phyloP scores from a whole-genome alignment of 2,329 filamentous ascomycete genomes.

The Aureobasidium uvarum region DNA sequence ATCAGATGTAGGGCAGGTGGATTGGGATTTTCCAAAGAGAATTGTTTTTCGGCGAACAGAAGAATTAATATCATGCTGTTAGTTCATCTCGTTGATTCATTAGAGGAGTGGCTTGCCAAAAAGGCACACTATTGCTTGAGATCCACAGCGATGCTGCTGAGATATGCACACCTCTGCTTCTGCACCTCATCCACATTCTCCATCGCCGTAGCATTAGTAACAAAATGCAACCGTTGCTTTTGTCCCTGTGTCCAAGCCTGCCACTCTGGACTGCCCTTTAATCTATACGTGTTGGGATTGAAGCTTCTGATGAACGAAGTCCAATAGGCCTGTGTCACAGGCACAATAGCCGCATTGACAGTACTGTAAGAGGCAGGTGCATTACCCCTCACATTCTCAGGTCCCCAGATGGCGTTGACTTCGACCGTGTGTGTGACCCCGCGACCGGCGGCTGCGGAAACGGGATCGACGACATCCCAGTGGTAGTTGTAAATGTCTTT shows the following conservation, averaged over 20 bases:
- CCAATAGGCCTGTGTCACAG: slow-evolving; percentile 69
- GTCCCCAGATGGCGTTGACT: slow-evolving; percentile 65
- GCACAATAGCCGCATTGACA: slow-evolving; percentile 58
- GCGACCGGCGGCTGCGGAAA: slow-evolving; percentile 52
- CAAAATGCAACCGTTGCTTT: slow-evolving; percentile 40
- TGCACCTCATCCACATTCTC: slow-evolving; percentile 42
- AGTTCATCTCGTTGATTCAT: no score
- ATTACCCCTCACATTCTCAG: slow-evolving; percentile 51
- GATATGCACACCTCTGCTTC: slow-evolving; percentile 50
- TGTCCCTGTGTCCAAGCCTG: slow-evolving; percentile 42
- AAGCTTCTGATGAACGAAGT: slow-evolving; percentile 66
- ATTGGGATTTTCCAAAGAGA: no score
- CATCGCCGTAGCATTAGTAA: slow-evolving; percentile 44
- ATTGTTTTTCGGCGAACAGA: no score
- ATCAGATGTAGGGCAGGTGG: no score
- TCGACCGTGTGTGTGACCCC: slow-evolving; percentile 70
- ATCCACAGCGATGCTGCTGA: slow-evolving; percentile 49
- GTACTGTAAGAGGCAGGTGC: slow-evolving; percentile 57
- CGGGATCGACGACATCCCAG: slow-evolving; percentile 64
- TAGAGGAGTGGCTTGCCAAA: no score
- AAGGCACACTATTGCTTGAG: slow-evolving; percentile 49
- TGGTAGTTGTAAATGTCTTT: slow-evolving; percentile 45
- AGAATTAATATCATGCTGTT: no score
- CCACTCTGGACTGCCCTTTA: slow-evolving; percentile 53
- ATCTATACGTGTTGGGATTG: slow-evolving; percentile 62